phyloP scores from a whole-genome alignment of 179 eudicot genomes.

The Gypsophila paniculata region DNA sequence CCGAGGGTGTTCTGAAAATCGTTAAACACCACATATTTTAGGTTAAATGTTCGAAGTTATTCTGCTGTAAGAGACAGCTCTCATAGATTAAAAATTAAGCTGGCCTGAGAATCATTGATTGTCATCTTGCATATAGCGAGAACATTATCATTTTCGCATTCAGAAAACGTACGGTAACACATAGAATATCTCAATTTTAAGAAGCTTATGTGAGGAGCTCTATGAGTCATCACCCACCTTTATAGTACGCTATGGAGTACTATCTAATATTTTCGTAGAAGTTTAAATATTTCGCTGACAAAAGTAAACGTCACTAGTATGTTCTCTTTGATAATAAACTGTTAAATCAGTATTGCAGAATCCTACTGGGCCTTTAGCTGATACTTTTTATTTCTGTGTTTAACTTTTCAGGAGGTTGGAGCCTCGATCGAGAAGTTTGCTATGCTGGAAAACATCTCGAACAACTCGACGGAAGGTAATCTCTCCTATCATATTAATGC shows the following conservation, averaged over 20 bases:
- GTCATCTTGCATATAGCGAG: neutral
- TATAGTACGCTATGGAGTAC: neutral
- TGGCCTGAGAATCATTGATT: neutral
- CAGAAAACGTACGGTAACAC: neutral
- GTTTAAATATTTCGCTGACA: neutral
- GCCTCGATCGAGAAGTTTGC: constrained; percentile 68
- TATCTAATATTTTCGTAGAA: neutral
- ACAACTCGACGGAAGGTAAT: constrained; percentile 61
- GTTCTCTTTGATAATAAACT: neutral
- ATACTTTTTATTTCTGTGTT: neutral
- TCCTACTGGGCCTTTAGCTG: neutral
- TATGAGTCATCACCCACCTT: neutral
- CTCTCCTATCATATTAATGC: neutral
- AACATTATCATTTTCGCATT: neutral
- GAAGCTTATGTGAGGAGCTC: neutral
- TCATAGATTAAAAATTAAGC: neutral
- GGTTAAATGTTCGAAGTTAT: neutral
- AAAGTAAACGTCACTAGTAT: neutral
- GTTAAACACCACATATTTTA: neutral
- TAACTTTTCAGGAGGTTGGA: constrained; percentile 69
- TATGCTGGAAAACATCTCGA: constrained; percentile 76
- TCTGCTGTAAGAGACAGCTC: neutral
- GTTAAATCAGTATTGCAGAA: neutral
- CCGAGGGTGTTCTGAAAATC: neutral
- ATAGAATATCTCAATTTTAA: neutral